phyloP scores from a whole-genome alignment of 2,329 filamentous ascomycete genomes.

The Alternaria sp. region DNA sequence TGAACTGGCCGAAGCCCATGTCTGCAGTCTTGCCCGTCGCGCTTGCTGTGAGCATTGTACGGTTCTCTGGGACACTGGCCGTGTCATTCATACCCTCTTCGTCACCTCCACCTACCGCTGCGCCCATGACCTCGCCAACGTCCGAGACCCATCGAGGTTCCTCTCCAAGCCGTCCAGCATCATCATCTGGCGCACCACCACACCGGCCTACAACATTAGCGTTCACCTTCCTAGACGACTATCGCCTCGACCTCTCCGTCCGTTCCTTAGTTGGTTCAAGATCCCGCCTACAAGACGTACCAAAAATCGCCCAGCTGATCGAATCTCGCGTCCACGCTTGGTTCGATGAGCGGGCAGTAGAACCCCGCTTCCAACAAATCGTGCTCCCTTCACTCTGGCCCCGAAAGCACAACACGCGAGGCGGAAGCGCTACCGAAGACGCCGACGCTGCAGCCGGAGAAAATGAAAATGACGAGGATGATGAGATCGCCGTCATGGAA shows the following conservation, averaged over 20 bases:
- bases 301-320: conserved; percentile 86
- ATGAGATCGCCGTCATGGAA: conserved; percentile 24
- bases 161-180: conserved; percentile 56
- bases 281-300: conserved; percentile 83
- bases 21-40: conserved; percentile 92
- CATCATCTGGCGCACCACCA: conserved; percentile 32
- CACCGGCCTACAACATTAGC: conserved; percentile 81
- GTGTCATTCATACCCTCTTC: conserved; percentile 86
- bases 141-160: conserved; percentile 34
- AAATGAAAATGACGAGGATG: conserved; percentile 30
- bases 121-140: conserved; percentile 55
- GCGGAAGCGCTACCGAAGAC: conserved; percentile 69
- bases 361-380: conserved; percentile 87
- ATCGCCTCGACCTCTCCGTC: conserved; percentile 83
- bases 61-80: conserved; percentile 93
- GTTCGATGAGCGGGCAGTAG: conserved; percentile 88
- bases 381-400: conserved; percentile 85
- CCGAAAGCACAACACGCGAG: conserved; percentile 81
- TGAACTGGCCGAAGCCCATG: conserved; percentile 93
- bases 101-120: conserved; percentile 33
- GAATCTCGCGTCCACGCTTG: conserved; percentile 82
- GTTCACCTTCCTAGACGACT: conserved; percentile 93
- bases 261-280: conserved; percentile 81
- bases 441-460: conserved; percentile 49
- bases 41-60: conserved; percentile 86